A percentile compares a stretch with the other conserved stretches of the same genome.
phyloP scores from a whole-genome alignment of 371 early-diverging fungal species.

The Conidiobolus incongruus region DNA sequence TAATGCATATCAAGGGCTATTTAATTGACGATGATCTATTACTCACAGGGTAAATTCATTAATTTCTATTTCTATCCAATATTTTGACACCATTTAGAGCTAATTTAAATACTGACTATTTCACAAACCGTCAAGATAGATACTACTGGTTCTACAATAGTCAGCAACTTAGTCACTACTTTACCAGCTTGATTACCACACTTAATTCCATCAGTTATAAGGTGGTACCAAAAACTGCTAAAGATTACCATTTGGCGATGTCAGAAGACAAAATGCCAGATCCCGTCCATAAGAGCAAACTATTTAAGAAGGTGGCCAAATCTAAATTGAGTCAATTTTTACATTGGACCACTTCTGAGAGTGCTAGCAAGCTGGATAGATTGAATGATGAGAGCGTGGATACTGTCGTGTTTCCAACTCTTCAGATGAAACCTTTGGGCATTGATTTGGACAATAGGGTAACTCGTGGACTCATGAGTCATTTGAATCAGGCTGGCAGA shows the following conservation, averaged over 20 bases:
- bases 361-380: not conserved
- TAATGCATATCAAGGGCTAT: constrained; percentile 87
- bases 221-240: constrained; percentile 8
- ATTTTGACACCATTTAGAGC: constrained; percentile 25
- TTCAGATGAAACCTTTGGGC: constrained; percentile 71
- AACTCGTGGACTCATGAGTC: constrained; percentile 28
- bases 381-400: constrained; percentile 13
- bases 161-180: constrained; percentile 35
- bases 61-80: not conserved
- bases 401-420: constrained; percentile 56
- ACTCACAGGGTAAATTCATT: constrained; percentile 49
- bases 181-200: constrained; percentile 28
- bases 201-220: constrained; percentile 45
- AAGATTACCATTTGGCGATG: constrained; percentile 1
- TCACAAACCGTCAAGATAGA: constrained; percentile 85
- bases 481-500: constrained; percentile 13
- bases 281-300: constrained; percentile 30
- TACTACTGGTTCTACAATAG: constrained; percentile 45
- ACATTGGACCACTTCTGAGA: not conserved
- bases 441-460: constrained; percentile 55
- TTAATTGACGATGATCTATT: constrained; percentile 71
- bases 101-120: constrained; percentile 87
- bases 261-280: constrained; percentile 15
- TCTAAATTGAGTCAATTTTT: constrained; percentile 24
- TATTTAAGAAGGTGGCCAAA: constrained; percentile 27